Percentiles rank a stretch among this genome's conserved stretches.
These are phyloP conservation scores for Paraphaeosphaeria sporulosa DNA, from an alignment of 2,329 filamentous ascomycete species.

Conservation along the genomic window DNA sequence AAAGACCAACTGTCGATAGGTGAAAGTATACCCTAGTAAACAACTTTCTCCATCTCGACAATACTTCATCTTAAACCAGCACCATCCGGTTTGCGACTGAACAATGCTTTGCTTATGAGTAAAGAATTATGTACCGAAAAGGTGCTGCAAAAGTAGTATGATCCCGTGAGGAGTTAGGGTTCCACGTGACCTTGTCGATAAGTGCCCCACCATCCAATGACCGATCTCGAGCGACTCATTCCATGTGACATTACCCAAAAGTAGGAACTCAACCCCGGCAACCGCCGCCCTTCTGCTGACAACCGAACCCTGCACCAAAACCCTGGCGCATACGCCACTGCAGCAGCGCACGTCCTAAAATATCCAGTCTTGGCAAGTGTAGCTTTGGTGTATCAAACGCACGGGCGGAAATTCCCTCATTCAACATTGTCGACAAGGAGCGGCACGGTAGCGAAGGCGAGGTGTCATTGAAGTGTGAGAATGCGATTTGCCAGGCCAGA, in stretches of 20 bases:
- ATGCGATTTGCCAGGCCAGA: not conserved
- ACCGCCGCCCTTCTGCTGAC: conserved; percentile 2
- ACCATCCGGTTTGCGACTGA: too few relatives aligned
- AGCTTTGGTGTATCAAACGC: conserved; percentile 9
- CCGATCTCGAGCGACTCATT: not conserved
- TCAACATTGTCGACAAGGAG: conserved; percentile 3
- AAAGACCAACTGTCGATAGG: too few relatives aligned
- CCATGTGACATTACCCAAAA: not conserved
- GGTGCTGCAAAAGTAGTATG: too few relatives aligned
- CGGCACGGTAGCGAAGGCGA: not conserved
- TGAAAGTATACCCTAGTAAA: too few relatives aligned
- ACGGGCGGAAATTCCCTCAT: conserved; percentile 5
- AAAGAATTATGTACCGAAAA: too few relatives aligned
- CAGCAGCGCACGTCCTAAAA: conserved; percentile 13
- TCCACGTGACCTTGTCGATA: too few relatives aligned
- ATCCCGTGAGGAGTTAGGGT: too few relatives aligned
- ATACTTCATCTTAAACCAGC: too few relatives aligned
- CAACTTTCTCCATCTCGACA: too few relatives aligned
- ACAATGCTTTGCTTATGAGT: too few relatives aligned
- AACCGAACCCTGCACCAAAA: not conserved
- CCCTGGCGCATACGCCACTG: not conserved
- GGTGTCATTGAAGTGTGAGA: not conserved
- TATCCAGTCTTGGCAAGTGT: conserved; percentile 14
- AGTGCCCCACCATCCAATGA: not conserved
- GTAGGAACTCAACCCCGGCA: not conserved